Base-by-base conservation (phyloP, 805 yeast genomes). In the Yarrowia hollandica region DNA sequence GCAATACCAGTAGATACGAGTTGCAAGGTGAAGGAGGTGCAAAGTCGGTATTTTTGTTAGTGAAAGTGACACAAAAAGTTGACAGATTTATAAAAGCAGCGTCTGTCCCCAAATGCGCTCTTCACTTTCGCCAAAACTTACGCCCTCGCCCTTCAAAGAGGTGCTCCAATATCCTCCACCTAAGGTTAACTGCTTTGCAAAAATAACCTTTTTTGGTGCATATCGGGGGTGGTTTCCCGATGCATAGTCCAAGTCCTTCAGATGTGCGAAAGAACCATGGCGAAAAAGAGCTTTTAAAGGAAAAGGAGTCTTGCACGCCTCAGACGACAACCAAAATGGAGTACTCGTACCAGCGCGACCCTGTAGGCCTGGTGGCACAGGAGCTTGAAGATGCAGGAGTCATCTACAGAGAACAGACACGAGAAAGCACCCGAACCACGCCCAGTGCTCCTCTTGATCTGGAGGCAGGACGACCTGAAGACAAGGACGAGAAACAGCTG, bases 281-380 rank as follows among this genome's bases (percentile, higher is more conserved):
- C 2, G n/a, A 14, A n/a, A 30, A 26, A n/a, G 19, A 19, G 31
- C 18, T n/a, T n/a, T 22, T 48, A 31, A 28, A n/a, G n/a, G n/a
- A n/a, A n/a, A n/a, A n/a, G n/a, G 16, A 5, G n/a, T 4, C 34
- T n/a, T 18, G 35, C 16, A 5, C 31, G 3, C 15, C 18, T 18
- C 34, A 23, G 3, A 12, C 19, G 0, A 14, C 19, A 11, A 10
- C 22, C 6, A 19, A 25, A 11, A 52, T 52, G 58, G 58, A 52
- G 26, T 52, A 52, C 26, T 52, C 58, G 33, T 52, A 52, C 44
- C 58, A 52, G 25, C 42, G 58, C 15, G 58, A 52, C 19, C 58
- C 58, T 6, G 42, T 26, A 1, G 44, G 44, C 1, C 35, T 52
- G 3, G 42, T 25, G n/a, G 58, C 58, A 10, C 58, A 52, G 26